These are phyloP conservation scores for Aspergillus sclerotioniger DNA, from an alignment of 495 filamentous ascomycete genomes.

Conservation along the genomic window DNA sequence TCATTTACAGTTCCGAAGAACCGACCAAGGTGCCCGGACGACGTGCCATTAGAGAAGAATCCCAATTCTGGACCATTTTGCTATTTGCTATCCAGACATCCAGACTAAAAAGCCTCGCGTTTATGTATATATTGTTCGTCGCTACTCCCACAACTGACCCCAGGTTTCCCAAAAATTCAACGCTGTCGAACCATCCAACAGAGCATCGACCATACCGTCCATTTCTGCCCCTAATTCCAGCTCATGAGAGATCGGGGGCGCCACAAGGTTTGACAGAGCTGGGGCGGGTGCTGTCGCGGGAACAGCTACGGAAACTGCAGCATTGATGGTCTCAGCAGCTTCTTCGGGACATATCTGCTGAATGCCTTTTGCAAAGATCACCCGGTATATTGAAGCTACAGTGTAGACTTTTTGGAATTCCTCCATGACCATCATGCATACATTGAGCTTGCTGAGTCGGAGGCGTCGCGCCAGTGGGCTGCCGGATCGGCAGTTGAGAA, in stretches of 20 bases:
- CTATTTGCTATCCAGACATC: too few relatives aligned
- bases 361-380: slow-evolving; percentile 32
- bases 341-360: slow-evolving; percentile 28
- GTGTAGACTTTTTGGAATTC: slow-evolving; percentile 38
- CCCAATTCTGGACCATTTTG: too few relatives aligned
- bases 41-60: too few relatives aligned
- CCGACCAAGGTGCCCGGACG: too few relatives aligned
- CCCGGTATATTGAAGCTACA: slow-evolving; percentile 32
- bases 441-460: slow-evolving; percentile 37
- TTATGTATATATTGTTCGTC: background rate
- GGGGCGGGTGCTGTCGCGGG: background rate
- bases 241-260: background rate
- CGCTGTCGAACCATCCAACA: slow-evolving; percentile 31
- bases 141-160: slow-evolving; percentile 4
- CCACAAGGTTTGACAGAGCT: background rate
- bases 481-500: slow-evolving; percentile 34
- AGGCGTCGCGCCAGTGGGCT: slow-evolving; percentile 32
- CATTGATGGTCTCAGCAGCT: slow-evolving; percentile 1
- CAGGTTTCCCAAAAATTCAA: slow-evolving; percentile 32
- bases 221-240: slow-evolving; percentile 3
- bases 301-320: background rate
- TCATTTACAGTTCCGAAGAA: too few relatives aligned
- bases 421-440: slow-evolving; percentile 43
- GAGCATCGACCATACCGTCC: slow-evolving; percentile 23
- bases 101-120: too few relatives aligned